Evolutionary conservation across 305 asterid species (phyloP).

Genomic region (Fraxinus paxiana): DNA sequence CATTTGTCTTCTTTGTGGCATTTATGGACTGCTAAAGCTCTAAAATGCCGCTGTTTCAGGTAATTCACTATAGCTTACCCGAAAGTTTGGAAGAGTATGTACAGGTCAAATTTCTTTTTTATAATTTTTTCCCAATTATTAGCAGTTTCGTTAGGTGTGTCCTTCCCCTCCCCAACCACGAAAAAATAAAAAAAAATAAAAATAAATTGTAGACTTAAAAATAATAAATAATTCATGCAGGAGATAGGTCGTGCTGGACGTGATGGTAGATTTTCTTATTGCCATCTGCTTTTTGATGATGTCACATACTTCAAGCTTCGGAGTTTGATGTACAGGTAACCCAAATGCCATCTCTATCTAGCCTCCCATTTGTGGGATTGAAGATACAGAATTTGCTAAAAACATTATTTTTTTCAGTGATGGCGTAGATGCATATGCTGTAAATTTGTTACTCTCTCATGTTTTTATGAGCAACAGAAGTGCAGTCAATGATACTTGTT

Average conservation of each 20-base stretch:
- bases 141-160: conserved; percentile 1
- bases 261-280: conserved; percentile 81
- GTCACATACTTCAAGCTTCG: conserved; percentile 75
- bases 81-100: conserved; percentile 98
- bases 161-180: not conserved
- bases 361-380: conserved; percentile 15
- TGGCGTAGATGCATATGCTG: conserved; percentile 80
- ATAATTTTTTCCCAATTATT: conserved; percentile 23
- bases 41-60: conserved; percentile 42
- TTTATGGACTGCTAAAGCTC: not conserved
- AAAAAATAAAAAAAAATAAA: not conserved
- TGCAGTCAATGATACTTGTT: conserved; percentile 48
- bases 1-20: not conserved
- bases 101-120: conserved; percentile 50
- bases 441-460: conserved; percentile 77
- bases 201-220: conserved; percentile 18
- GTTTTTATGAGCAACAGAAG: conserved; percentile 42
- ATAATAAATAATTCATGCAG: conserved; percentile 35
- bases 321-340: conserved; percentile 84
- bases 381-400: conserved; percentile 24
- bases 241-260: conserved; percentile 99
- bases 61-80: conserved; percentile 88
- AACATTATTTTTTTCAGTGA: conserved; percentile 53
- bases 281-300: conserved; percentile 88
- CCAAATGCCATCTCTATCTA: conserved; percentile 19